Evolutionary conservation across 2,329 filamentous ascomycete species (phyloP), one percentile per base, ranked within the genome.

Genomic region (Sporothrix curviconia): DNA sequence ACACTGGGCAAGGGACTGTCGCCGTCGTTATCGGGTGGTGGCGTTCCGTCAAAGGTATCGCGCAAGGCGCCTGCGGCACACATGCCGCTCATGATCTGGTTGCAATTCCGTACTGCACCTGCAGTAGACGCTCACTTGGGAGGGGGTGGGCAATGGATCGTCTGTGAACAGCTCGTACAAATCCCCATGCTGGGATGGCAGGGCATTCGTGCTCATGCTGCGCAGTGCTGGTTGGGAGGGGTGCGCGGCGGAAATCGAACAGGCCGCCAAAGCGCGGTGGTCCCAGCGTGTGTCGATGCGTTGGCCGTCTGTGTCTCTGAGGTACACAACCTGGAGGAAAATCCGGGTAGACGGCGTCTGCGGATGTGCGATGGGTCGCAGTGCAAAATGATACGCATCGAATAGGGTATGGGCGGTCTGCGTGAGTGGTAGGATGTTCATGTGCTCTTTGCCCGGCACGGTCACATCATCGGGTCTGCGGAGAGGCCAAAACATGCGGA

Each of bases 81-180:
- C 9, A 59, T 56, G 17, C 53, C 53, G 2, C 44, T 53, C 8
- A 59, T 34, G 5, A 59, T 19, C 40, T 53, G 39, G 42, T n/a
- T 59, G 57, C 2, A 56, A 14, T n/a, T 6, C 53, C 57, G 28
- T 53, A 59, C 30, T 59, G 57, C 8, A 59, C 39, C n/a, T 59
- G 19, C 24, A 59, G 11, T 4, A 53, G 15, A 1, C 22, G 47
- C 5, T 30, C 4, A 24, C 42, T 56, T 2, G 57, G 57, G 7
- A 59, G 42, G 3, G 57, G 53, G 14, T 14, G 9, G 2, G 9
- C 11, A 9, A 15, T 34, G 4, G 57, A 40, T 59, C 47, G 4
- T 24, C 1, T 5, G 57, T 56, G 3, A 30, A 15, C 4, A 59
- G n/a, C 28, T 56, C 24, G 25, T 59, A 59, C 8, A 56, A 47